Evolutionary conservation across 257 asterid genomes (phyloP).

Genomic region (Solanum tarapatanum): DNA sequence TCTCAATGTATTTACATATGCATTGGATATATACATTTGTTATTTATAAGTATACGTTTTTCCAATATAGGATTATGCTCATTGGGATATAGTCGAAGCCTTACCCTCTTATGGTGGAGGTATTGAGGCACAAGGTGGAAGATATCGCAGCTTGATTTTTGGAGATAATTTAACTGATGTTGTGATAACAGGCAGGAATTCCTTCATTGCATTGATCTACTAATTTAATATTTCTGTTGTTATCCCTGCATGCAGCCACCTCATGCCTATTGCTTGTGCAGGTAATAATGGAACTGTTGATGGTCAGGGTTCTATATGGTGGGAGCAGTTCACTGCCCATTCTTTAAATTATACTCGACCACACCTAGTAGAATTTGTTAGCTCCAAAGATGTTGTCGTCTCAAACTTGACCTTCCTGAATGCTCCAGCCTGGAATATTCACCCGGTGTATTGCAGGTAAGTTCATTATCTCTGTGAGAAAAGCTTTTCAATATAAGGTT

Average conservation of each 20-base stretch:
- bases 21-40: neutral
- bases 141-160: conserved; percentile 58
- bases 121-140: conserved; percentile 43
- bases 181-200: conserved; percentile 48
- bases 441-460: conserved; percentile 68
- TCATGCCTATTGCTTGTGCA: conserved; percentile 8
- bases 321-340: conserved; percentile 38
- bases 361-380: conserved; percentile 50
- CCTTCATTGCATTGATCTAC: neutral
- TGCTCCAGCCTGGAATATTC: conserved; percentile 70
- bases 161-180: conserved; percentile 58
- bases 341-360: conserved; percentile 69
- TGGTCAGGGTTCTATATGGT: conserved; percentile 80
- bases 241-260: neutral
- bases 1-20: neutral
- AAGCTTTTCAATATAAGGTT: neutral
- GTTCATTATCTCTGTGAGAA: neutral
- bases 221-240: neutral
- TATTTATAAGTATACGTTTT: neutral
- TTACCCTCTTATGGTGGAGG: conserved; percentile 73
- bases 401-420: conserved; percentile 71
- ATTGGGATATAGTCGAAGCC: conserved; percentile 65
- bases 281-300: conserved; percentile 77
- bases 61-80: conserved; percentile 37
- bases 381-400: conserved; percentile 41